These are phyloP conservation scores for Hypoxylon sp. DNA, from an alignment of 2,329 filamentous ascomycete species.

Conservation along the genomic window DNA sequence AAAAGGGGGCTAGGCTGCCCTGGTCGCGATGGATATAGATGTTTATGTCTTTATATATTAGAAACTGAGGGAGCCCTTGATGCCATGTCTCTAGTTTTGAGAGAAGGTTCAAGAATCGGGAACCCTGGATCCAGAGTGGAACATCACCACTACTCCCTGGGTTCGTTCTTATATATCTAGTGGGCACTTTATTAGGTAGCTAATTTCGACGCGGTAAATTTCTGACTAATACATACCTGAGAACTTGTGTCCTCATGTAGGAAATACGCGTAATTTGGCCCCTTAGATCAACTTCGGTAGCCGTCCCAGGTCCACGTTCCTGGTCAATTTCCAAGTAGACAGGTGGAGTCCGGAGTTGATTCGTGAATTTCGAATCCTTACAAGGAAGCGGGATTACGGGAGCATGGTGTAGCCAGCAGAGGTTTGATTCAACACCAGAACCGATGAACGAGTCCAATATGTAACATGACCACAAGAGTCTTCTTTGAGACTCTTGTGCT, in stretches of 20 bases:
- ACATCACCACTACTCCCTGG: background rate
- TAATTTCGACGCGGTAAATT: background rate
- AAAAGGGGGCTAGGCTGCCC: background rate
- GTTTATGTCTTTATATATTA: background rate
- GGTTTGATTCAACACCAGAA: background rate
- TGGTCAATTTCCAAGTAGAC: background rate
- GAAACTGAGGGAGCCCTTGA: background rate
- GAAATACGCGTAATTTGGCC: background rate
- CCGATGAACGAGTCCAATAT: background rate
- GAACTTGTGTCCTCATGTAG: background rate
- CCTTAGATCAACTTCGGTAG: background rate
- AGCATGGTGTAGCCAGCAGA: background rate
- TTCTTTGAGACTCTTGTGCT: background rate
- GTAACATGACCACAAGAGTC: background rate
- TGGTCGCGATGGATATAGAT: background rate
- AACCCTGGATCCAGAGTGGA: background rate
- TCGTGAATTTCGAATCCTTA: background rate
- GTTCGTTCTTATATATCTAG: background rate
- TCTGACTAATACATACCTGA: background rate
- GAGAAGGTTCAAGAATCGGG: background rate
- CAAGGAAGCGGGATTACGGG: background rate
- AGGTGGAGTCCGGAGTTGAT: background rate
- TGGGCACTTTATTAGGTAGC: background rate
- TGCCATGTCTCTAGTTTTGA: background rate
- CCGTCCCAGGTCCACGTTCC: background rate